These are phyloP conservation scores for Toxicodendron radicans DNA, from an alignment of 345 rosid species.

Conservation along the genomic window DNA sequence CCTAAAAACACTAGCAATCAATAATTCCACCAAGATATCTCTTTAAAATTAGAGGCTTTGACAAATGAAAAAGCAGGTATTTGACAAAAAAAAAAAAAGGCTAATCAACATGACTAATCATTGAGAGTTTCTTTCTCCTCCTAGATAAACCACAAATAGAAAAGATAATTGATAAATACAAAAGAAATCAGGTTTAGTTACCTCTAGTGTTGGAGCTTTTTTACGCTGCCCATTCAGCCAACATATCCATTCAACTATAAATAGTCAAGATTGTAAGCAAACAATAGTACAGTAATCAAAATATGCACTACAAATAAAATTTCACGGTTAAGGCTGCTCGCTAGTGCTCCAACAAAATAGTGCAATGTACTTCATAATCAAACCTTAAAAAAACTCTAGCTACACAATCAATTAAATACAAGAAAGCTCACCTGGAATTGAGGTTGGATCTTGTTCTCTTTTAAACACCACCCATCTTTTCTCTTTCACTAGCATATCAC, in stretches of 20 bases:
- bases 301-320: not conserved
- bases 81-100: not conserved
- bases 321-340: not conserved
- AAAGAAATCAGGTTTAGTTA: slow-evolving; percentile 20
- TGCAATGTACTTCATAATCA: not conserved
- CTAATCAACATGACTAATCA: not conserved
- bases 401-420: not conserved
- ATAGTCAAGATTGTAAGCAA: slow-evolving; percentile 18
- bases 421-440: slow-evolving; percentile 63
- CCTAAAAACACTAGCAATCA: not conserved
- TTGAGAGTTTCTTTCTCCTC: not conserved
- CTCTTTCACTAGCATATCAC: slow-evolving; percentile 73
- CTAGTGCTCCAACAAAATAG: not conserved
- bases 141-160: not conserved
- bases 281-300: slow-evolving; percentile 13
- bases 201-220: slow-evolving; percentile 83
- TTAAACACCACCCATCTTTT: slow-evolving; percentile 90
- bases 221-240: slow-evolving; percentile 97
- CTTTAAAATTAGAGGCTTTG: not conserved
- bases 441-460: slow-evolving; percentile 86
- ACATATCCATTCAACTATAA: slow-evolving; percentile 97
- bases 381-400: not conserved
- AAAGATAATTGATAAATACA: not conserved
- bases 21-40: not conserved
- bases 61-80: not conserved